Evolutionary conservation across 768 basidiomycete species (phyloP).

Genomic region (Gelatoporia subvermispora): DNA sequence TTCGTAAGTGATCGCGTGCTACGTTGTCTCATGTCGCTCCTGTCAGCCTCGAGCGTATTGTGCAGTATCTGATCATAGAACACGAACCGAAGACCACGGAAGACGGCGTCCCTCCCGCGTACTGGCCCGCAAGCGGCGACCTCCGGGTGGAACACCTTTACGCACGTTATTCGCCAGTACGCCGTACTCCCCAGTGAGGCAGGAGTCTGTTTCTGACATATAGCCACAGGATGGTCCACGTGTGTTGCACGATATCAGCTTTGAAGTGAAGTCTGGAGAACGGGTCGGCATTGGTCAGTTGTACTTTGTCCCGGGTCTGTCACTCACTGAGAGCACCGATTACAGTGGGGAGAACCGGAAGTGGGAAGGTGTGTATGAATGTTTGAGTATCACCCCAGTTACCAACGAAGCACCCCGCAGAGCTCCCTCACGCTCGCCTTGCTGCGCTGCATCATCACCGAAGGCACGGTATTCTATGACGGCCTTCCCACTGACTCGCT

Average conservation of each 20-base stretch:
- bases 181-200: background rate
- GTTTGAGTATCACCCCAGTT: conserved; percentile 5
- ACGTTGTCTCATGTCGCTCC: background rate
- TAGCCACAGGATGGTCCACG: conserved; percentile 41
- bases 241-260: conserved; percentile 49
- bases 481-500: conserved; percentile 39
- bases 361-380: conserved; percentile 36
- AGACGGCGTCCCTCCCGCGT: conserved; percentile 50
- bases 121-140: conserved; percentile 58
- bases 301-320: background rate
- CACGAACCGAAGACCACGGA: conserved; percentile 42
- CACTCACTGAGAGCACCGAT: conserved; percentile 1
- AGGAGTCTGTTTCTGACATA: too few species aligned
- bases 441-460: conserved; percentile 48
- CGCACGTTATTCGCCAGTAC: conserved; percentile 40
- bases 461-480: conserved; percentile 49
- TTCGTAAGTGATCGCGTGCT: background rate
- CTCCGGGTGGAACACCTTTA: conserved; percentile 48
- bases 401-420: conserved; percentile 16
- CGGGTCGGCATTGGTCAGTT: conserved; percentile 49
- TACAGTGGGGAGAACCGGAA: conserved; percentile 56
- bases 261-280: conserved; percentile 51
- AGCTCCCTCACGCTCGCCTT: conserved; percentile 49
- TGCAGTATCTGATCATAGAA: conserved; percentile 52
- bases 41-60: conserved; percentile 43